A percentile compares a stretch with the other conserved stretches of the same genome.
Evolutionary conservation across 495 filamentous ascomycete genomes (phyloP).

Genomic region (Hypoxylon cercidicola): DNA sequence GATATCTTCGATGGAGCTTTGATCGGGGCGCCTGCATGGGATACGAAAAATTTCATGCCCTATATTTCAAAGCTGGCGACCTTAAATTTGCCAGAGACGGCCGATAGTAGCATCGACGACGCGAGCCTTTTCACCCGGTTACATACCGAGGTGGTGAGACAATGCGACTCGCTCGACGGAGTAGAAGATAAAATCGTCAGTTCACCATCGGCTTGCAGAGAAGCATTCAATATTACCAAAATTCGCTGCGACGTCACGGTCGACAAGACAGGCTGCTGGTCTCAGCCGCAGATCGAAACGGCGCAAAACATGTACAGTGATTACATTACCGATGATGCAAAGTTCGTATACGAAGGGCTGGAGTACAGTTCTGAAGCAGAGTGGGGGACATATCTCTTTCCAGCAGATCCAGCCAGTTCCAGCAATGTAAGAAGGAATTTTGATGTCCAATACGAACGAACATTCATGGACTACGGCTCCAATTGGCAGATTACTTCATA

Average conservation of each 20-base stretch:
- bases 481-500: constrained; percentile 50
- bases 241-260: constrained; percentile 57
- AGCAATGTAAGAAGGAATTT: constrained; percentile 44
- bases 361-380: constrained; percentile 53
- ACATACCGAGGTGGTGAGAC: constrained; percentile 65
- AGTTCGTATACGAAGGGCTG: constrained; percentile 63
- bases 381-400: constrained; percentile 47
- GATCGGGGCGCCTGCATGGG: constrained; percentile 49
- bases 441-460: constrained; percentile 50
- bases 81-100: constrained; percentile 50
- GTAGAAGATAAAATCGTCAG: constrained; percentile 69
- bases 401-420: constrained; percentile 36
- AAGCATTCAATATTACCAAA: constrained; percentile 50
- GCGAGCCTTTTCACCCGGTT: constrained; percentile 59
- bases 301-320: constrained; percentile 64
- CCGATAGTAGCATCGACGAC: constrained; percentile 60
- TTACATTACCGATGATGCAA: constrained; percentile 59
- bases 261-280: constrained; percentile 60
- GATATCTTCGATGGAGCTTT: constrained; percentile 39
- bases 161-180: constrained; percentile 72
- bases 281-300: constrained; percentile 61
- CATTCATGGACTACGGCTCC: constrained; percentile 52
- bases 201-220: constrained; percentile 64
- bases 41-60: constrained; percentile 58
- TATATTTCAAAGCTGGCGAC: constrained; percentile 47